These are phyloP conservation scores for Mortierella sp. DNA, from an alignment of 371 early-diverging fungal genomes.

Conservation along the genomic window DNA sequence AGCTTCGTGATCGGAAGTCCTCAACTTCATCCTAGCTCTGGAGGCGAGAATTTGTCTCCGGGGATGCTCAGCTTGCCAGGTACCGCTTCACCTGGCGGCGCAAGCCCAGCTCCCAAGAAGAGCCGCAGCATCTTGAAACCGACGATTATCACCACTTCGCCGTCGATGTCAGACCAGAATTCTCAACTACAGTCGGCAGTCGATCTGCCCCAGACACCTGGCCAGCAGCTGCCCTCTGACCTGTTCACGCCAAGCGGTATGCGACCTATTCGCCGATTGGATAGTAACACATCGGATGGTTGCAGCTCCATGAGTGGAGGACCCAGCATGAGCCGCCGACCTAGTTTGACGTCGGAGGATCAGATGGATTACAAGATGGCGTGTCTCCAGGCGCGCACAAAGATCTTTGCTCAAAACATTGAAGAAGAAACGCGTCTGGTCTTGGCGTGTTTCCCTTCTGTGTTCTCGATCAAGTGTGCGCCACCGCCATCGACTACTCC, in stretches of 20 bases:
- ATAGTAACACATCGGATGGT: constrained; percentile 22
- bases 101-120: constrained; percentile 15
- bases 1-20: background rate
- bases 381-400: constrained; percentile 32
- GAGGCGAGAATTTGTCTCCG: background rate
- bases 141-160: constrained; percentile 32
- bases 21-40: background rate
- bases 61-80: background rate
- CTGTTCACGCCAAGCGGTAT: background rate
- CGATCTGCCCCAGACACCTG: background rate
- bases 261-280: constrained; percentile 11
- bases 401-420: constrained; percentile 40
- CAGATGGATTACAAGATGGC: constrained; percentile 34
- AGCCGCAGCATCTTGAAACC: constrained; percentile 45
- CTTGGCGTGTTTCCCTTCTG: constrained; percentile 39
- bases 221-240: background rate
- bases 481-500: background rate
- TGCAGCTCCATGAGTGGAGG: constrained; percentile 11
- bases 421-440: constrained; percentile 42
- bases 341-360: constrained; percentile 14
- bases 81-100: background rate
- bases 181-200: constrained; percentile 6
- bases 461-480: constrained; percentile 31
- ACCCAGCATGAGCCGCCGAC: background rate
- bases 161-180: constrained; percentile 4